Base-by-base conservation (phyloP, 805 yeast genomes). In the Metschnikowia lachancei region DNA sequence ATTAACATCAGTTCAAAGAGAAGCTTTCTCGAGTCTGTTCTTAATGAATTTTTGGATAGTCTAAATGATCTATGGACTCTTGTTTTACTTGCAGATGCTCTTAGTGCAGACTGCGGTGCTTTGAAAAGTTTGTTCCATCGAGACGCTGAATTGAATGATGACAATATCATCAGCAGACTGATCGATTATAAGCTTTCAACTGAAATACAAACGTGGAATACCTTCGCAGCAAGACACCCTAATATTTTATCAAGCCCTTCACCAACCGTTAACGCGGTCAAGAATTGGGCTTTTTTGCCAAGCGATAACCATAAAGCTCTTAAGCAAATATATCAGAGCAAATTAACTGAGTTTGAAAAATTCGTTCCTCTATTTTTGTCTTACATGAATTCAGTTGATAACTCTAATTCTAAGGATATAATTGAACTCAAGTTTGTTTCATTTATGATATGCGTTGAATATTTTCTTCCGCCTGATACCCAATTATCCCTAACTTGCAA, bases 1-100 rank as follows among this genome's bases (percentile, higher is more conserved):
- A 14, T 26, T 10, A 26, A 10, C 13, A 4, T 17, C 12, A 9
- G 20, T 10, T 18, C 24, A 17, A 22, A 17, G 3, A 3, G 12
- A 11, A 29, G 40, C 19, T 29, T 11, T 16, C 16, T 33, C 13
- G 53, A 43, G 33, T 24, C 43, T 8, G 13, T 52, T 30, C 33
- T 55, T 8, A 41, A 44, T 29, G 45, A 41, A 17, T 49, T 38
- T 35, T 37, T 56, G 31, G 54, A 52, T n/a, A 36, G 46, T 11
- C 34, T 54, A 9, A 35, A 41, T 8, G 58, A 55, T 29, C 29
- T 52, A 31, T 56, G 59, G 59, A 47, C 46, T 3, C 46, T 52
- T 14, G 34, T 43, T 12, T 43, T 54, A 13, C 49, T 55, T 2
- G 31, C 40, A n/a, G 54, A 51, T 18, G 35, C 39, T 26, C 48